Percentiles rank a stretch among this genome's conserved stretches.
phyloP scores from a whole-genome alignment of 1,284 basidiomycete species.

The Cronartium quercuum region DNA sequence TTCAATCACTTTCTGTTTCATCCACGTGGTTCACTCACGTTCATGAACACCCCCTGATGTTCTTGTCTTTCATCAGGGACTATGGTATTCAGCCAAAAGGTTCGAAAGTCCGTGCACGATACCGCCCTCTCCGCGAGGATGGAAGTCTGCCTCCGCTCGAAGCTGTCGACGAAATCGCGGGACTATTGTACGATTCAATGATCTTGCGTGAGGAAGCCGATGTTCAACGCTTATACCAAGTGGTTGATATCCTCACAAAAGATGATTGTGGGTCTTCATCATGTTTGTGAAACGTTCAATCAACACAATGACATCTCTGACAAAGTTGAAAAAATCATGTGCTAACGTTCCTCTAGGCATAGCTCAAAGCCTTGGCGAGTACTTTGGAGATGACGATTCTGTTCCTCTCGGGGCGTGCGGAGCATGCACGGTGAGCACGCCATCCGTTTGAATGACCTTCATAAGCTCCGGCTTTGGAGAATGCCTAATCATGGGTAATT shows the following conservation, averaged over 20 bases:
- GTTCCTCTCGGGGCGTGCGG: conserved; percentile 54
- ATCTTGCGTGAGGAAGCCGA: conserved; percentile 53
- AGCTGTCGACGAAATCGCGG: conserved; percentile 51
- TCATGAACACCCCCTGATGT: conserved; percentile 44
- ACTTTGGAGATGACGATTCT: conserved; percentile 54
- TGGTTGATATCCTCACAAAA: conserved; percentile 53
- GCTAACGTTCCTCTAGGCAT: conserved; percentile 49
- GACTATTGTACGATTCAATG: conserved; percentile 52
- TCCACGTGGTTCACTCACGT: not conserved
- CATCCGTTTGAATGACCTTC: not conserved
- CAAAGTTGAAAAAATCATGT: not conserved
- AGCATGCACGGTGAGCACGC: conserved; percentile 53
- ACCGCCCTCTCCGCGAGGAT: conserved; percentile 50
- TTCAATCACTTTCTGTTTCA: not conserved
- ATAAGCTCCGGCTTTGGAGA: not conserved
- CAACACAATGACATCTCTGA: no score
- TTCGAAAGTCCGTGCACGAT: conserved; percentile 54
- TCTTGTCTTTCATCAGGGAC: conserved; percentile 44
- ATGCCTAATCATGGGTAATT: not conserved
- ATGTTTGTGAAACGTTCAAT: no score
- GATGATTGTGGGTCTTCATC: conserved; percentile 52
- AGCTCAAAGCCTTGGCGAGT: conserved; percentile 52
- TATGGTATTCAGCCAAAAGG: conserved; percentile 49
- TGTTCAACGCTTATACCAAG: conserved; percentile 52
- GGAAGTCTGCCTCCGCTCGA: conserved; percentile 48